A percentile compares a stretch with the other conserved stretches of the same genome.
Evolutionary conservation across 345 rosid species (phyloP).

Genomic region (Eucalyptus regnans): DNA sequence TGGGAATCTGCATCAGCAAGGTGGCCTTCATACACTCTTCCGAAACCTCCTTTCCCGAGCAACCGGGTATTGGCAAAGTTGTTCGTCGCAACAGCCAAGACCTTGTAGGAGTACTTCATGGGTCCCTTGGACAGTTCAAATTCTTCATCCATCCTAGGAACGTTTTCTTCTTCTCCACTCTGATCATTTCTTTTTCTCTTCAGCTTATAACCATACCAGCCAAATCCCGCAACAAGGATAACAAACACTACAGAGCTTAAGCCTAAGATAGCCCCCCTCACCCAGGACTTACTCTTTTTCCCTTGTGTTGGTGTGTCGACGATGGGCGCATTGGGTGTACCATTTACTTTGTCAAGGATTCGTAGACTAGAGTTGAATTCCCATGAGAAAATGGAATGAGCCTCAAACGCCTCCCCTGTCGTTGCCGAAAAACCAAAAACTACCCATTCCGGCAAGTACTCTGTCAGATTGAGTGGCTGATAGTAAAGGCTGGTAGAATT

Average conservation of each 20-base stretch:
- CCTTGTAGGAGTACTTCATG: background rate
- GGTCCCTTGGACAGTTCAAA: background rate
- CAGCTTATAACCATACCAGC: background rate
- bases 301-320: too few species aligned
- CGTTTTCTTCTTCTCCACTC: background rate
- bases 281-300: background rate
- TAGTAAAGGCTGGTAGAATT: background rate
- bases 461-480: background rate
- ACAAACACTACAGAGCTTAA: background rate
- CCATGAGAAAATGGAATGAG: background rate
- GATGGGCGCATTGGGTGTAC: background rate
- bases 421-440: background rate
- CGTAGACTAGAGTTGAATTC: background rate
- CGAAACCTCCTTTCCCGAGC: background rate
- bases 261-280: background rate
- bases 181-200: background rate
- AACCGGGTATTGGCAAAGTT: background rate
- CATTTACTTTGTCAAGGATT: background rate
- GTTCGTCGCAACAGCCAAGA: background rate
- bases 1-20: background rate
- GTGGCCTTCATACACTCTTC: background rate
- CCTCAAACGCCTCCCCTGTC: background rate
- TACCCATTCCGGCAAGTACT: background rate
- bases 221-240: background rate
- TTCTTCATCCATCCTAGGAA: background rate